These are phyloP conservation scores for Exophiala lecanii-corni DNA, from an alignment of 2,329 filamentous ascomycete species.

Conservation along the genomic window DNA sequence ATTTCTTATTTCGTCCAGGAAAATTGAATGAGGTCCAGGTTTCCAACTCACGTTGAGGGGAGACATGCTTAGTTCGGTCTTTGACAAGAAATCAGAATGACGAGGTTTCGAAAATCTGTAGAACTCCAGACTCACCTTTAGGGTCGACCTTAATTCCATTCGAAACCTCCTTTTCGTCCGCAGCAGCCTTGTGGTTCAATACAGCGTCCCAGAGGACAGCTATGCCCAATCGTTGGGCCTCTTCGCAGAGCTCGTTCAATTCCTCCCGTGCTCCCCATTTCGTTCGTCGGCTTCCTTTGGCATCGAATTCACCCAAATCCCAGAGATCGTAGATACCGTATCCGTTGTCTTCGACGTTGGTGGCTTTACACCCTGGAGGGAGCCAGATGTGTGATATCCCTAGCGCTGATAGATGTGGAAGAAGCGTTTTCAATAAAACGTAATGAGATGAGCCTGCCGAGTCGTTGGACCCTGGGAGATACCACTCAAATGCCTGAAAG, in stretches of 20 bases:
- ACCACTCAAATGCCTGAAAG: constrained; percentile 71
- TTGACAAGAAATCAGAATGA: neutral
- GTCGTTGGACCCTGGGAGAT: constrained; percentile 49
- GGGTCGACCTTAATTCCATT: constrained; percentile 61
- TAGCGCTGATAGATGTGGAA: constrained; percentile 54
- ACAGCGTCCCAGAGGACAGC: constrained; percentile 66
- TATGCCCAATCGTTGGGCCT: constrained; percentile 51
- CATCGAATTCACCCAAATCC: constrained; percentile 67
- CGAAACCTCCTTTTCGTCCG: constrained; percentile 60
- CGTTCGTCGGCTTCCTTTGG: constrained; percentile 57
- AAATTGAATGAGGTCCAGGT: constrained; percentile 67
- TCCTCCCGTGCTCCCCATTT: constrained; percentile 67
- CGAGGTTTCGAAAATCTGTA: no score
- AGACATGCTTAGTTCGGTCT: constrained; percentile 54
- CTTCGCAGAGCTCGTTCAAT: constrained; percentile 48
- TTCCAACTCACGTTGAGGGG: constrained; percentile 57
- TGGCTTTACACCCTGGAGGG: constrained; percentile 66
- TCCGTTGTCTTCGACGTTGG: constrained; percentile 55
- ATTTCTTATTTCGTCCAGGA: constrained; percentile 53
- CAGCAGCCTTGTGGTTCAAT: constrained; percentile 67
- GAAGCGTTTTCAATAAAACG: constrained; percentile 49
- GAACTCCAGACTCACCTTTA: constrained; percentile 34
- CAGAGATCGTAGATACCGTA: constrained; percentile 68
- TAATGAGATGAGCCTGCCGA: constrained; percentile 52
- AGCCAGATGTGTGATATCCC: constrained; percentile 64